phyloP scores from a whole-genome alignment of 495 filamentous ascomycete species.

The Evernia prunastri region DNA sequence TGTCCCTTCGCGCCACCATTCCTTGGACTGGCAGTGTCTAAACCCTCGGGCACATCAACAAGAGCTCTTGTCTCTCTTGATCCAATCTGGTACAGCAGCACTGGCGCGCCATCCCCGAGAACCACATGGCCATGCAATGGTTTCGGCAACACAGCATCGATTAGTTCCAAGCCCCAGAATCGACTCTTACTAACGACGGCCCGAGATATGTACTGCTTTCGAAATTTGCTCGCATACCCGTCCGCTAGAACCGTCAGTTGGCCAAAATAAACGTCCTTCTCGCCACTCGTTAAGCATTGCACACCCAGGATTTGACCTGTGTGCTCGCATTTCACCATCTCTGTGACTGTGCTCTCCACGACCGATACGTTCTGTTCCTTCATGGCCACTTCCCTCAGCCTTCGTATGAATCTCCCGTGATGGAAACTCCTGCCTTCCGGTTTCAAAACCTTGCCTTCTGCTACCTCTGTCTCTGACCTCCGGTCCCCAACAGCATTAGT shows the following conservation, averaged over 20 bases:
- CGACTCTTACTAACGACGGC: slow-evolving; percentile 66
- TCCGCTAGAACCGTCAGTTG: slow-evolving; percentile 83
- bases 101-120: slow-evolving; percentile 68
- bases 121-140: slow-evolving; percentile 80
- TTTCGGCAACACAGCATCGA: slow-evolving; percentile 71
- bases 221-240: slow-evolving; percentile 90
- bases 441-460: slow-evolving; percentile 26
- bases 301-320: slow-evolving; percentile 67
- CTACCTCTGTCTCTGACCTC: slow-evolving; percentile 29
- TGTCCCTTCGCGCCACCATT: slow-evolving; percentile 80
- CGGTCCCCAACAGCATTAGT: slow-evolving; percentile 21
- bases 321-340: slow-evolving; percentile 52
- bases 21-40: slow-evolving; percentile 60
- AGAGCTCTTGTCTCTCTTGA: slow-evolving; percentile 87
- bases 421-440: slow-evolving; percentile 71
- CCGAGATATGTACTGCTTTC: slow-evolving; percentile 66
- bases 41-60: slow-evolving; percentile 78
- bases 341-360: slow-evolving; percentile 64
- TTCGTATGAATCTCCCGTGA: slow-evolving; percentile 76
- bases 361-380: slow-evolving; percentile 64
- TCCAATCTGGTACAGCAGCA: slow-evolving; percentile 96
- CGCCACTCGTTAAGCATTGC: slow-evolving; percentile 54
- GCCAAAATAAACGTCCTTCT: slow-evolving; percentile 74
- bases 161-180: slow-evolving; percentile 89
- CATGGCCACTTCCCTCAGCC: slow-evolving; percentile 61